Conservation (phyloP, 805 yeast species). For the Wickerhamomyces canadensis region DNA sequence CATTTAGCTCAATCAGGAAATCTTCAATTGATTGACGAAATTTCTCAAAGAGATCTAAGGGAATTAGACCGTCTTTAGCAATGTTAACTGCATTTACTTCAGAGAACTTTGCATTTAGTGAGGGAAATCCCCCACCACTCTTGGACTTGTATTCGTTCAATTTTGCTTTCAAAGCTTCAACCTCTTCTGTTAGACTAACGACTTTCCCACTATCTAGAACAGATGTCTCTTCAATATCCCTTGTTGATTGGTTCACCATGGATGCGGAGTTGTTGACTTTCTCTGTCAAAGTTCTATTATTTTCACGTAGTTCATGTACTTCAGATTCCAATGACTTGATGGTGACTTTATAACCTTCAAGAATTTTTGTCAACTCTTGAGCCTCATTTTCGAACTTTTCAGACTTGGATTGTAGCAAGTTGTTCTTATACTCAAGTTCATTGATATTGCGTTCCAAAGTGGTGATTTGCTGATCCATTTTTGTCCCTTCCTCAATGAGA, state of each 20-base stretch:
- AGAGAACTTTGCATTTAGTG: constrained; percentile 18
- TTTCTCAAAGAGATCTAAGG: constrained; percentile 37
- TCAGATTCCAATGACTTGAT: constrained; percentile 16
- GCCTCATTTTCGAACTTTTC: constrained; percentile 22
- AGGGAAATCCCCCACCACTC: constrained; percentile 23
- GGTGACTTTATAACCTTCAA: constrained; percentile 15
- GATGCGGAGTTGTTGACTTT: too few species aligned
- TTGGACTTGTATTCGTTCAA: constrained; percentile 41
- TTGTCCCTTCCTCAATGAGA: constrained; percentile 40
- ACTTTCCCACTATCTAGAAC: too few species aligned
- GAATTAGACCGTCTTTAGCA: constrained; percentile 39
- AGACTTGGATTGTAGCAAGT: constrained; percentile 21
- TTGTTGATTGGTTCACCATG: too few species aligned
- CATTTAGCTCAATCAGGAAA: constrained; percentile 31
- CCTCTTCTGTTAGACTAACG: constrained; percentile 26
- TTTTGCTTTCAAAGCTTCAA: constrained; percentile 44
- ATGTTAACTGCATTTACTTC: constrained; percentile 27
- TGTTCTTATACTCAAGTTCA: constrained; percentile 28
- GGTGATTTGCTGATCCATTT: constrained; percentile 42
- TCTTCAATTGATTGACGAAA: constrained; percentile 46
- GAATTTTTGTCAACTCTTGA: constrained; percentile 15
- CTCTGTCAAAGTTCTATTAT: constrained; percentile 3
- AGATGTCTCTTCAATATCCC: too few species aligned
- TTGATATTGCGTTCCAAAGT: neutral
- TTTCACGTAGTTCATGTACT: too few species aligned